Evolutionary conservation across 176 grass and related monocot genomes (phyloP).

Genomic region (Hordeum marinum): DNA sequence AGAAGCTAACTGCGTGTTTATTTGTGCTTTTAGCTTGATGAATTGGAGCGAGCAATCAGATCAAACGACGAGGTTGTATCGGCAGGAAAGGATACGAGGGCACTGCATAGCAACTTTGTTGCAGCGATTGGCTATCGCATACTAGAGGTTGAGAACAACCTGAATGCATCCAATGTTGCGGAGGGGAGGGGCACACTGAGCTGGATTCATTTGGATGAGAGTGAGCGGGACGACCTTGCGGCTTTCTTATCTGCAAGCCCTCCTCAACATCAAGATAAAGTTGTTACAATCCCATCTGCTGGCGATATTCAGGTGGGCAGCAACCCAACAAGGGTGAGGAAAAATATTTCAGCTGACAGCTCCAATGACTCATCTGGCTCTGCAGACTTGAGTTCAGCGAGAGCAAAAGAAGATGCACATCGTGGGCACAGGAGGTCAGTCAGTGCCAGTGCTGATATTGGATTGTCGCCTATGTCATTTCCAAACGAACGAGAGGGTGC

Average conservation of each 20-base stretch:
- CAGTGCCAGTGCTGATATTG: constrained; percentile 73
- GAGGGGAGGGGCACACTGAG: constrained; percentile 35
- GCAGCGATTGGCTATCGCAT: constrained; percentile 62
- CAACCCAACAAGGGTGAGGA: constrained; percentile 39
- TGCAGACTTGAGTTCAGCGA: constrained; percentile 35
- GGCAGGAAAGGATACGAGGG: constrained; percentile 60
- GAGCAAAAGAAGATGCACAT: constrained; percentile 27
- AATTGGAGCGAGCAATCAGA: constrained; percentile 56
- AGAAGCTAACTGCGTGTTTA: neutral
- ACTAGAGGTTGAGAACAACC: constrained; percentile 59
- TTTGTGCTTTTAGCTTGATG: constrained; percentile 64
- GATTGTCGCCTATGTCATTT: constrained; percentile 57
- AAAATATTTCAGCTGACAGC: constrained; percentile 48
- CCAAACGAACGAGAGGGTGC: constrained; percentile 55
- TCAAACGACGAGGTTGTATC: constrained; percentile 44
- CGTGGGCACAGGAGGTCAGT: constrained; percentile 52
- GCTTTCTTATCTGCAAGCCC: constrained; percentile 53
- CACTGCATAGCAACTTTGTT: constrained; percentile 62
- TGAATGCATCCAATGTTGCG: constrained; percentile 50
- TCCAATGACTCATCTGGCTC: constrained; percentile 52
- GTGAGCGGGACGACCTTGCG: constrained; percentile 73
- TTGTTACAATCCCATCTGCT: constrained; percentile 28
- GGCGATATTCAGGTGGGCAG: constrained; percentile 33
- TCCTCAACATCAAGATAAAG: constrained; percentile 32
- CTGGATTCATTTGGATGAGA: constrained; percentile 71